Conservation (phyloP, 2,329 filamentous ascomycete species). For the Conoideocrella luteorostrata region DNA sequence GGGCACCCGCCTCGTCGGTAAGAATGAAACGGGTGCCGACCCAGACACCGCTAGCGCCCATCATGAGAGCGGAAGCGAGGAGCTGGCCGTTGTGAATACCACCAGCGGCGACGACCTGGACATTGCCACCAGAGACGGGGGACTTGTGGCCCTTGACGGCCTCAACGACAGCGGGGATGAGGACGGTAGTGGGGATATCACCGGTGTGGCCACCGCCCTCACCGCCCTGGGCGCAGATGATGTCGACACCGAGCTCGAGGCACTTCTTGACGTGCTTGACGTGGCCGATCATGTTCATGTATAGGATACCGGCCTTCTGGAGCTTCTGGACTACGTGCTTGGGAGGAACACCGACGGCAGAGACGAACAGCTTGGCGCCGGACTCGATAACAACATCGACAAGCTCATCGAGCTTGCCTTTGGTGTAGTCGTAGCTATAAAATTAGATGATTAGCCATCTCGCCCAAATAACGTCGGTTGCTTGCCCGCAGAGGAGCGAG, state of each 20-base stretch:
- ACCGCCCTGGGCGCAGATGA: constrained; percentile 97
- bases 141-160: constrained; percentile 75
- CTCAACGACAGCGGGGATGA: constrained; percentile 88
- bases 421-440: constrained; percentile 98
- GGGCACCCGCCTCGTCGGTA: constrained; percentile 87
- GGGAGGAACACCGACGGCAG: constrained; percentile 88
- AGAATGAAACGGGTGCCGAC: constrained; percentile 95
- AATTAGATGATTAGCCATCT: too few species aligned
- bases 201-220: constrained; percentile 97
- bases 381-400: constrained; percentile 89
- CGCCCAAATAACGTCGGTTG: too few species aligned
- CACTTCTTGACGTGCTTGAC: constrained; percentile 98
- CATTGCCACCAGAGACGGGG: constrained; percentile 77
- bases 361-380: constrained; percentile 89
- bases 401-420: constrained; percentile 91
- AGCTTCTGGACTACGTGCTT: constrained; percentile 83
- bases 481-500: not conserved
- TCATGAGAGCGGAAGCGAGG: constrained; percentile 83
- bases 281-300: constrained; percentile 99
- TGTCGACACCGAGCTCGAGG: constrained; percentile 82
- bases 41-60: constrained; percentile 91
- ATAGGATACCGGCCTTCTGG: constrained; percentile 79
- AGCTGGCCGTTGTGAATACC: constrained; percentile 91
- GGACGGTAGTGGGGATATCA: constrained; percentile 82
- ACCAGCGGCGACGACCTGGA: constrained; percentile 89